Evolutionary conservation across 345 rosid genomes (phyloP).

Genomic region (Heritiera littoralis): DNA sequence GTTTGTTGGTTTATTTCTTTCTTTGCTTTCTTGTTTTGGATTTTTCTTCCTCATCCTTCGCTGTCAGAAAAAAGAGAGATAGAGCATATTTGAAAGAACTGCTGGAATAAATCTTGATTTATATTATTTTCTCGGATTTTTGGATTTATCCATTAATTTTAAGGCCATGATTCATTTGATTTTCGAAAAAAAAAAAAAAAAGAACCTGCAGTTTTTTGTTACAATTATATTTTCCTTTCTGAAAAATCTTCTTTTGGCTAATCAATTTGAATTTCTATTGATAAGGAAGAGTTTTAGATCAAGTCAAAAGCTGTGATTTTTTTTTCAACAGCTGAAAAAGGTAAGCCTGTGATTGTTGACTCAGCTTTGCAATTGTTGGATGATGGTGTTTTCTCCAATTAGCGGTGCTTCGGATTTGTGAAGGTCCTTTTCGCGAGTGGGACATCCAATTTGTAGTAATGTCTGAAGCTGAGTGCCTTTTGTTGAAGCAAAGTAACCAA

Average conservation of each 20-base stretch:
- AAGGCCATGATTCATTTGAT: background rate
- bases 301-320: background rate
- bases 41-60: background rate
- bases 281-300: background rate
- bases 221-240: background rate
- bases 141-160: background rate
- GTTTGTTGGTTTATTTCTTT: background rate
- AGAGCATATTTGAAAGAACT: background rate
- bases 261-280: background rate
- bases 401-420: background rate
- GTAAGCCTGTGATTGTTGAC: background rate
- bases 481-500: conserved; percentile 1
- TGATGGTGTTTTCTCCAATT: conserved; percentile 11
- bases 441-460: background rate
- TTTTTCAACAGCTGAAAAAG: background rate
- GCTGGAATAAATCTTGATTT: background rate
- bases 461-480: background rate
- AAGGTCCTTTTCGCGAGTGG: background rate
- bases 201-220: background rate
- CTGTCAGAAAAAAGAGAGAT: too few relatives aligned
- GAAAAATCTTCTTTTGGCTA: background rate
- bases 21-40: background rate
- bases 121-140: background rate
- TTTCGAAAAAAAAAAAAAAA: background rate
- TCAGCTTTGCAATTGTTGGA: background rate